A percentile compares a stretch with the other conserved stretches of the same genome.
Conservation (phyloP, 345 rosid genomes). For the Kandelia obovata region DNA sequence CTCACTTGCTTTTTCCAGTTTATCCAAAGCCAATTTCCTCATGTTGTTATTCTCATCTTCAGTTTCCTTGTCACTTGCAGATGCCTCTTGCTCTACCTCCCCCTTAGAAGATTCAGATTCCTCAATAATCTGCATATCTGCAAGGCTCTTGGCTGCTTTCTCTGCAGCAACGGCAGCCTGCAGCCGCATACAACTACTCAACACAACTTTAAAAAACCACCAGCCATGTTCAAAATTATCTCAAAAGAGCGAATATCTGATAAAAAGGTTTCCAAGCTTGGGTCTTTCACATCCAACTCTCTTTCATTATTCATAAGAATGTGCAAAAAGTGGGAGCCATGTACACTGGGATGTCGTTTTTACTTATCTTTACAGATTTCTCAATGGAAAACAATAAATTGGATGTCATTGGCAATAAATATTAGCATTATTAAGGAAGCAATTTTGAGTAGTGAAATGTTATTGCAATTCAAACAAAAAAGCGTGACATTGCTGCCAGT, state of each 20-base stretch:
- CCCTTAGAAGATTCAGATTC: slow-evolving; percentile 60
- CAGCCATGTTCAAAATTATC: not conserved
- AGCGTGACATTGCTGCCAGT: too few relatives aligned
- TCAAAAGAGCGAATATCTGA: not conserved
- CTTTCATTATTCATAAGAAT: not conserved
- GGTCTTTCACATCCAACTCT: not conserved
- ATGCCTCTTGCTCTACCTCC: slow-evolving; percentile 43
- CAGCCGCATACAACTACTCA: slow-evolving; percentile 21
- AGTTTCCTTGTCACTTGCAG: slow-evolving; percentile 49
- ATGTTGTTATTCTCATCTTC: slow-evolving; percentile 56
- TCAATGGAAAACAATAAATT: not conserved
- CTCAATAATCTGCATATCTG: slow-evolving; percentile 53
- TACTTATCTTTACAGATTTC: too few relatives aligned
- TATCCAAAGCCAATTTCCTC: slow-evolving; percentile 66
- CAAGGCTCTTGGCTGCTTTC: slow-evolving; percentile 77
- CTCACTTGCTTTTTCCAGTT: slow-evolving; percentile 79
- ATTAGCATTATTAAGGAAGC: too few relatives aligned
- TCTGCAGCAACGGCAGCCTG: slow-evolving; percentile 87
- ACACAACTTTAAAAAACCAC: not conserved
- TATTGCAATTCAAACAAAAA: too few relatives aligned
- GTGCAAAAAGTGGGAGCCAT: not conserved
- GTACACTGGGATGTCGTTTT: too few relatives aligned
- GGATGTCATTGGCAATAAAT: not conserved
- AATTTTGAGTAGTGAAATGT: too few relatives aligned
- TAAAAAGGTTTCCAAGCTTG: not conserved